Base-by-base conservation (phyloP, 257 asterid genomes). In the Primulina huaijiensis region DNA sequence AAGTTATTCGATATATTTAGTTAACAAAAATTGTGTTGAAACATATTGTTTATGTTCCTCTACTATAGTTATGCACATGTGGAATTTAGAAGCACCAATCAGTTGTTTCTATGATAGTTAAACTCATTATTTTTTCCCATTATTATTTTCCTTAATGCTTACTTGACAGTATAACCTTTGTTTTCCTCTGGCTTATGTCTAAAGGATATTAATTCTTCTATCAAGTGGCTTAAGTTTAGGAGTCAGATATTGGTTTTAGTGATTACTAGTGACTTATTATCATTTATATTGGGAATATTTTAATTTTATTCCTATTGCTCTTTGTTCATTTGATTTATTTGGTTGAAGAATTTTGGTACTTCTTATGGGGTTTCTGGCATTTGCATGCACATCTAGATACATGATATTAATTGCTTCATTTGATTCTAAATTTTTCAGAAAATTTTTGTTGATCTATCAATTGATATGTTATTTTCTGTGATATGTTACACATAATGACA, bases 71-170 rank as follows among this genome's bases (percentile, higher is more conserved):
- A 23, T 12, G 20, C 11, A 10, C 5, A 25, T 72, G 7, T 55
- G 34, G 78, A 50, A 64, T 20, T 69, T 68, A 20, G 57, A 21
- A 68, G 21, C 62, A 67, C 35, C 30, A 58, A 17, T 17, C 53
- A 67, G 64, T 33, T 67, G 67, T 72, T 60, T 17, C 38, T 60
- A 46, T 64, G 29, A 35, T 14, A 31, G 65, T 8, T 52, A 43
- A 34, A 4, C n/a, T 67, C 43, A 7, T 58, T 40, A 9, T 53
- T 55, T 31, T 52, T 46, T 46, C 43, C 46, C 40, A 29, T 40
- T 52, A 16, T 33, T 6, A 21, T 66, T 70, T 35, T 21, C 16
- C 23, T 37, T 53, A 17, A 57, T 56, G 30, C 29, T 61, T 65
- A 62, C 61, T 21, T 25, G 30, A 38, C 21, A 58, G 33, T 52